Conservation (phyloP, 108 stramenopile species). For the Licmophora abbreviata region DNA sequence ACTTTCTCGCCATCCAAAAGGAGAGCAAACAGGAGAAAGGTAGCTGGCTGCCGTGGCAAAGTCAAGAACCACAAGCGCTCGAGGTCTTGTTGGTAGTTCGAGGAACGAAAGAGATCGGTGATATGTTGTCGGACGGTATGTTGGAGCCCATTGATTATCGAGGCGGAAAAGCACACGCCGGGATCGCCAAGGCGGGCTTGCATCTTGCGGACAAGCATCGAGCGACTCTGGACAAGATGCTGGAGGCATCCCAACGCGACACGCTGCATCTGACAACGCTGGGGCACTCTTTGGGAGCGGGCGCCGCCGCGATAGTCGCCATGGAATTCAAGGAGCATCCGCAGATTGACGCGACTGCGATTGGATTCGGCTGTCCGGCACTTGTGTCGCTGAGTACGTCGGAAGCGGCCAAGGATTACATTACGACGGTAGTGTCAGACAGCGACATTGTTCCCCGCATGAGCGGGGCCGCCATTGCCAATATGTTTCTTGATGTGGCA, state of each 20-base stretch:
- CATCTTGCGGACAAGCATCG: conserved; percentile 54
- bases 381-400: conserved; percentile 49
- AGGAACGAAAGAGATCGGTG: conserved; percentile 71
- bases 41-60: no score
- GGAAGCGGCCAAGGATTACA: conserved; percentile 33
- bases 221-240: conserved; percentile 34
- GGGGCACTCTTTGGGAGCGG: conserved; percentile 73
- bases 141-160: conserved; percentile 52
- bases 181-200: conserved; percentile 53
- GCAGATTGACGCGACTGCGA: conserved; percentile 38
- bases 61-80: neutral
- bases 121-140: conserved; percentile 71
- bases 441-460: conserved; percentile 68
- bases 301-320: conserved; percentile 66
- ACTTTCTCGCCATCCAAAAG: conserved; percentile 68
- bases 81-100: conserved; percentile 71
- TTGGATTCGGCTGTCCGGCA: conserved; percentile 80
- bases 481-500: conserved; percentile 41
- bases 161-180: conserved; percentile 64
- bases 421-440: conserved; percentile 68
- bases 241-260: conserved; percentile 33
- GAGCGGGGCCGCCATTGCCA: conserved; percentile 48
- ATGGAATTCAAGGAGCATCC: conserved; percentile 50
- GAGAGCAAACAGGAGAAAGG: no score
- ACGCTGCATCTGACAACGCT: conserved; percentile 59